Conservation (phyloP, 2,329 filamentous ascomycete genomes). For the Apiospora malaysiana region DNA sequence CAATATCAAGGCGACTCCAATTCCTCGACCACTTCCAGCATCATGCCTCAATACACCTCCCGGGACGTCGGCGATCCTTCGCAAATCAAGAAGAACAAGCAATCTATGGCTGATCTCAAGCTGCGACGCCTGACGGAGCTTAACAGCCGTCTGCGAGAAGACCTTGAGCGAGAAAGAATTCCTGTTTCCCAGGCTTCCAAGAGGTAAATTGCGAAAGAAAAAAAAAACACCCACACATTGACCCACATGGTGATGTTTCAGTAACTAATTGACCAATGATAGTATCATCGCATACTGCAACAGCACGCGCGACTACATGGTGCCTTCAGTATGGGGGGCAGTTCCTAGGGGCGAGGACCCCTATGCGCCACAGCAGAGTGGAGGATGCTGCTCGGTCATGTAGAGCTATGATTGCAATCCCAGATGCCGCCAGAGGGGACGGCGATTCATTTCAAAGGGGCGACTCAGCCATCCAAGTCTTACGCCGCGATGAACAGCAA, state of each 20-base stretch:
- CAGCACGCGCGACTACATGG: slow-evolving; percentile 98
- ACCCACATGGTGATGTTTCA: background rate
- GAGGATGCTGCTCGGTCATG: slow-evolving; percentile 96
- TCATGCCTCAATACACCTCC: slow-evolving; percentile 71
- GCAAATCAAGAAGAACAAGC: slow-evolving; percentile 89
- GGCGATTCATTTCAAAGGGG: slow-evolving; percentile 88
- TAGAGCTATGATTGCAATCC: slow-evolving; percentile 49
- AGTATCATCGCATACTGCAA: slow-evolving; percentile 99
- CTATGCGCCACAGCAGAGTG: slow-evolving; percentile 94
- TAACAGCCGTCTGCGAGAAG: slow-evolving; percentile 93
- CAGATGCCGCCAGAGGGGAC: slow-evolving; percentile 36
- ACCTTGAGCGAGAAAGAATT: slow-evolving; percentile 92
- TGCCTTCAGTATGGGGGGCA: slow-evolving; percentile 93
- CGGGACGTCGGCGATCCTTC: slow-evolving; percentile 71
- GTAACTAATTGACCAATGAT: slow-evolving; percentile 31
- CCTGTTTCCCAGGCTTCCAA: slow-evolving; percentile 93
- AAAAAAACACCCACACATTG: slow-evolving; percentile 3
- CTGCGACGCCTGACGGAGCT: slow-evolving; percentile 94
- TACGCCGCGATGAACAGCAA: slow-evolving; percentile 20
- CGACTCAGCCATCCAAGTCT: slow-evolving; percentile 8
- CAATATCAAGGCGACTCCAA: slow-evolving; percentile 26
- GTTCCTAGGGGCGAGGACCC: slow-evolving; percentile 96
- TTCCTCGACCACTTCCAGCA: slow-evolving; percentile 38
- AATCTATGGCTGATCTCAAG: slow-evolving; percentile 99
- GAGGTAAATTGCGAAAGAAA: slow-evolving; percentile 62